Conservation (phyloP, 225 moss, liverwort and hornwort species). For the Ulota crispa region DNA sequence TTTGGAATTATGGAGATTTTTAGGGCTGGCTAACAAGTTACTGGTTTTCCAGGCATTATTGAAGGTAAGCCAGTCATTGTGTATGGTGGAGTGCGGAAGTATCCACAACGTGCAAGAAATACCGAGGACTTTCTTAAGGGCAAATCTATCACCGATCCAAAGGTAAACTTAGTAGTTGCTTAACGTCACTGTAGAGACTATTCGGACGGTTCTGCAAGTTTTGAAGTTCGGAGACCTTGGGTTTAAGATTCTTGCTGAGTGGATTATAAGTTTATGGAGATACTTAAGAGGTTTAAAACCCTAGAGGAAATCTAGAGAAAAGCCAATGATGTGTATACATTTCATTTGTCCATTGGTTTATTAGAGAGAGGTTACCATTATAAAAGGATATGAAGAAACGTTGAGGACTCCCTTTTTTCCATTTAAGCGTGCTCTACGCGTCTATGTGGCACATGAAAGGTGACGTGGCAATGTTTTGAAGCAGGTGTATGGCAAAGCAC, state of each 20-base stretch:
- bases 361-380: neutral
- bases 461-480: slow-evolving; percentile 6
- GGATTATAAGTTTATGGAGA: neutral
- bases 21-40: neutral
- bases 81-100: slow-evolving; percentile 74
- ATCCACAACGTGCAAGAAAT: slow-evolving; percentile 69
- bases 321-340: neutral
- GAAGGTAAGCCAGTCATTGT: slow-evolving; percentile 65
- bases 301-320: neutral
- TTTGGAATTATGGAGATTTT: neutral
- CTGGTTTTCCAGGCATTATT: slow-evolving; percentile 36
- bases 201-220: neutral
- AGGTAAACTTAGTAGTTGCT: slow-evolving; percentile 33
- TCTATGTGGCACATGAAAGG: neutral
- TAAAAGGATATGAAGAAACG: neutral
- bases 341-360: neutral
- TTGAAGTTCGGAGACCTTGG: neutral
- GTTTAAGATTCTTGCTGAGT: neutral
- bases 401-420: neutral
- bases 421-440: neutral
- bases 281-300: neutral
- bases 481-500: slow-evolving; percentile 62
- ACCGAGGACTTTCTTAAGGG: slow-evolving; percentile 69
- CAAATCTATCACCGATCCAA: slow-evolving; percentile 46
- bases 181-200: neutral